Percentiles rank a stretch among this genome's conserved stretches.
Conservation (phyloP, 192 early-diverging fungal species). For the Tieghemiomyces parasiticus region DNA sequence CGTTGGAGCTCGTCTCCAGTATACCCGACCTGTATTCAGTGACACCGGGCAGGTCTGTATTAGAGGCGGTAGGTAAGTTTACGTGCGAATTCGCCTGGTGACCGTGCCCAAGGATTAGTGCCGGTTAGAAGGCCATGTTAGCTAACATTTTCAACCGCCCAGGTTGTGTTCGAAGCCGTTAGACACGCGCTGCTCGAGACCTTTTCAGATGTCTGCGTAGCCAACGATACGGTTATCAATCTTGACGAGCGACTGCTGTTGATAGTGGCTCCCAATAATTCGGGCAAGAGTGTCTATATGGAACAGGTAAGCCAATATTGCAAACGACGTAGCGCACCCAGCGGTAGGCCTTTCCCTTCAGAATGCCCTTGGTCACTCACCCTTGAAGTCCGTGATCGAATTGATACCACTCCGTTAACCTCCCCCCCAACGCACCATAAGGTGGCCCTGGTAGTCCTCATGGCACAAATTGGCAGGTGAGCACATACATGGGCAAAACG, state of each 20-base stretch:
- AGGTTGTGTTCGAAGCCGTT: no score
- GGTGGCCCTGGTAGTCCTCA: not conserved
- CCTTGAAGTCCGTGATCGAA: not conserved
- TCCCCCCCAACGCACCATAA: not conserved
- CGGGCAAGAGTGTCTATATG: constrained; percentile 6
- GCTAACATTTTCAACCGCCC: no score
- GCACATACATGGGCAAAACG: not conserved
- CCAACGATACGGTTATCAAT: not conserved
- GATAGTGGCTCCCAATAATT: constrained; percentile 1
- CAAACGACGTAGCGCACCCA: not conserved
- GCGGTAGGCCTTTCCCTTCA: not conserved
- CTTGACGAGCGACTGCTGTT: not conserved
- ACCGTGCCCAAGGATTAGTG: not conserved
- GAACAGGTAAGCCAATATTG: not conserved
- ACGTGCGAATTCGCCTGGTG: not conserved
- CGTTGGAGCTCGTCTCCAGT: not conserved
- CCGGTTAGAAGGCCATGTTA: no score
- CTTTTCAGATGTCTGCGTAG: not conserved
- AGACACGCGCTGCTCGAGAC: not conserved
- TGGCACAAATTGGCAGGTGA: constrained; percentile 9
- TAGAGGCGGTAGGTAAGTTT: no score
- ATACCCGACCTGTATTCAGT: not conserved
- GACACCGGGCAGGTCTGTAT: no score
- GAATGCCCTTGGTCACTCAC: not conserved
- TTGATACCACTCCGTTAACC: not conserved